phyloP scores from a whole-genome alignment of 169 alveolate species.

The Blepharisma undulans region DNA sequence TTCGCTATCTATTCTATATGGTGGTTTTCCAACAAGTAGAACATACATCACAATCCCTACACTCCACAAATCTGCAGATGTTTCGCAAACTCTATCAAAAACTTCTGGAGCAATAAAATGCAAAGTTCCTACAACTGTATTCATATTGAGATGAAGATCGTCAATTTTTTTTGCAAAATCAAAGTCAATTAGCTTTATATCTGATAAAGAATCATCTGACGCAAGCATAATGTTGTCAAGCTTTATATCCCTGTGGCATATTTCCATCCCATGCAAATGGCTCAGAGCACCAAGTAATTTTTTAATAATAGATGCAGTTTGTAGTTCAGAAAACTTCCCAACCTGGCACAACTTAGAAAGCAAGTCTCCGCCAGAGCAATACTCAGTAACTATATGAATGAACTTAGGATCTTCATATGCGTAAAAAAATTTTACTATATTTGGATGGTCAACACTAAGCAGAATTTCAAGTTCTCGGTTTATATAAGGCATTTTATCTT shows the following conservation, averaged over 20 bases:
- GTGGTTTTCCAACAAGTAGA: slow-evolving; percentile 2
- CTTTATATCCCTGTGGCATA: slow-evolving; percentile 72
- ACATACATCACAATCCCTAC: slow-evolving; percentile 33
- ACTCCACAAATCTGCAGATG: slow-evolving; percentile 43
- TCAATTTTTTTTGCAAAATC: slow-evolving; percentile 49
- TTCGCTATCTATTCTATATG: slow-evolving; percentile 7
- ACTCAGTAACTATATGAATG: slow-evolving; percentile 87
- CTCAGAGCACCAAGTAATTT: slow-evolving; percentile 63
- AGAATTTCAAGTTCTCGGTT: slow-evolving; percentile 85
- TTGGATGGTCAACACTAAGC: slow-evolving; percentile 60
- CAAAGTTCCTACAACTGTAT: slow-evolving; percentile 47
- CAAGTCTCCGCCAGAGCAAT: slow-evolving; percentile 28
- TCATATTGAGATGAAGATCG: too few species aligned
- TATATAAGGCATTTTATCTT: too few species aligned
- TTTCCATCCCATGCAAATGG: slow-evolving; percentile 64
- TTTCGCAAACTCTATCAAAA: neutral
- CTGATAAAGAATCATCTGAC: slow-evolving; percentile 20
- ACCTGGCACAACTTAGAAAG: slow-evolving; percentile 54
- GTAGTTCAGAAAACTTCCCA: slow-evolving; percentile 52
- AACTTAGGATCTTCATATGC: slow-evolving; percentile 74
- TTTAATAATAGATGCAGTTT: slow-evolving; percentile 52
- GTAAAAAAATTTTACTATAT: slow-evolving; percentile 59
- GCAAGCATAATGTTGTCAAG: slow-evolving; percentile 64
- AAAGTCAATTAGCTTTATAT: slow-evolving; percentile 54
- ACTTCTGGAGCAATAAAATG: slow-evolving; percentile 50